A percentile compares a stretch with the other conserved stretches of the same genome.
Evolutionary conservation across 371 early-diverging fungal genomes (phyloP).

Genomic region (Mortierella polycephala): DNA sequence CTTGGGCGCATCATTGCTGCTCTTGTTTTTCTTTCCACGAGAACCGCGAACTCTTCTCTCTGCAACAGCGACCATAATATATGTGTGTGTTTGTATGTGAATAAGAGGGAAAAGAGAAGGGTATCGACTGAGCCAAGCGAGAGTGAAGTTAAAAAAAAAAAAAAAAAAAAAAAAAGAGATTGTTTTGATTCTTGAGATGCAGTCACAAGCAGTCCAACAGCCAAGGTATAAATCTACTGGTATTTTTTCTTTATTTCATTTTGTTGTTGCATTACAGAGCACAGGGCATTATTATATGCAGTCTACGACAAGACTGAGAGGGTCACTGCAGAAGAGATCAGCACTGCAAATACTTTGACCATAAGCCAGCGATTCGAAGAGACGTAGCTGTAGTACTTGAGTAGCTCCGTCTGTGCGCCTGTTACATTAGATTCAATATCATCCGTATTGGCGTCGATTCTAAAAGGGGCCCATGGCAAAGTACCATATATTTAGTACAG

Average conservation of each 20-base stretch:
- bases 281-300: no score
- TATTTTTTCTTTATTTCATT: no score
- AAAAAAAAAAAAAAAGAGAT: constrained; percentile 16
- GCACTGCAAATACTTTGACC: constrained; percentile 90
- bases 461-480: constrained; percentile 15
- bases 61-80: constrained; percentile 30
- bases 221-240: background rate
- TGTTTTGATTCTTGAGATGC: constrained; percentile 9
- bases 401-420: constrained; percentile 91
- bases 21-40: constrained; percentile 52
- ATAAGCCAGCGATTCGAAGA: constrained; percentile 96
- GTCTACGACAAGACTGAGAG: constrained; percentile 38
- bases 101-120: background rate
- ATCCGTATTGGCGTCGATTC: constrained; percentile 96
- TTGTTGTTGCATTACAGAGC: no score
- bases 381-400: constrained; percentile 90
- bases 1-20: constrained; percentile 11
- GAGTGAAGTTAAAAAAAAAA: constrained; percentile 1
- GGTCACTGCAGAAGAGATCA: constrained; percentile 60
- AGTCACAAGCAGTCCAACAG: background rate
- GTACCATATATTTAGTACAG: background rate
- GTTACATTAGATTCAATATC: constrained; percentile 92
- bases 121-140: background rate
- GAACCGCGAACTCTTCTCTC: constrained; percentile 53
- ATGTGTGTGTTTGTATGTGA: background rate